These are phyloP conservation scores for Talaromyces sp. DNA, from an alignment of 2,329 filamentous ascomycete genomes.

Conservation along the genomic window DNA sequence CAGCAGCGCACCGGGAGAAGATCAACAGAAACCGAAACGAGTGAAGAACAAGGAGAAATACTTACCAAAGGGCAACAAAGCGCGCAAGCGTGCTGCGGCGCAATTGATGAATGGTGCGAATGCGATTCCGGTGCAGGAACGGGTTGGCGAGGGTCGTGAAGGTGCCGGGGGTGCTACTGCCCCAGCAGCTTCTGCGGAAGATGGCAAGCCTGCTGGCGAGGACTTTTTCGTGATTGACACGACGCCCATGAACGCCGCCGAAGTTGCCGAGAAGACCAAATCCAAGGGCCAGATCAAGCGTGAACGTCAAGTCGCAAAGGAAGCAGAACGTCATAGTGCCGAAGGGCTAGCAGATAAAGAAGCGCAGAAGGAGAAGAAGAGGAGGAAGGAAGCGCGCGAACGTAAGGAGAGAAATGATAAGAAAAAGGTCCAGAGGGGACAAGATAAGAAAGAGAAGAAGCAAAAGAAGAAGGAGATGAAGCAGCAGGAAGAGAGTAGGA, in stretches of 20 bases:
- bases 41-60: constrained; percentile 17
- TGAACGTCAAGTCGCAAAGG: neutral
- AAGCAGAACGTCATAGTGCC: neutral
- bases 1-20: constrained; percentile 19
- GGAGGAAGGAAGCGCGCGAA: constrained; percentile 6
- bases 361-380: neutral
- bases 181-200: constrained; percentile 1
- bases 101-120: constrained; percentile 13
- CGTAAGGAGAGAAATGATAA: constrained; percentile 16
- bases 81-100: constrained; percentile 20
- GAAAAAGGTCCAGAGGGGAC: constrained; percentile 16
- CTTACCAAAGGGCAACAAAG: constrained; percentile 29
- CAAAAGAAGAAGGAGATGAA: constrained; percentile 19
- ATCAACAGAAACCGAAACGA: constrained; percentile 30
- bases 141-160: neutral
- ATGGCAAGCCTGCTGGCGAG: neutral
- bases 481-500: constrained; percentile 1
- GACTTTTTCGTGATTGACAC: constrained; percentile 16
- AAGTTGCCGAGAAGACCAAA: constrained; percentile 16
- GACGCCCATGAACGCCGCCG: constrained; percentile 14
- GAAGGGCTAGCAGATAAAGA: neutral
- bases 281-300: constrained; percentile 13
- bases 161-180: neutral
- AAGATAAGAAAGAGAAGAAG: constrained; percentile 21
- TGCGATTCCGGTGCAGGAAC: constrained; percentile 16